Evolutionary conservation across 495 filamentous ascomycete genomes (phyloP).

Genomic region (Hypoxylon perforatum): DNA sequence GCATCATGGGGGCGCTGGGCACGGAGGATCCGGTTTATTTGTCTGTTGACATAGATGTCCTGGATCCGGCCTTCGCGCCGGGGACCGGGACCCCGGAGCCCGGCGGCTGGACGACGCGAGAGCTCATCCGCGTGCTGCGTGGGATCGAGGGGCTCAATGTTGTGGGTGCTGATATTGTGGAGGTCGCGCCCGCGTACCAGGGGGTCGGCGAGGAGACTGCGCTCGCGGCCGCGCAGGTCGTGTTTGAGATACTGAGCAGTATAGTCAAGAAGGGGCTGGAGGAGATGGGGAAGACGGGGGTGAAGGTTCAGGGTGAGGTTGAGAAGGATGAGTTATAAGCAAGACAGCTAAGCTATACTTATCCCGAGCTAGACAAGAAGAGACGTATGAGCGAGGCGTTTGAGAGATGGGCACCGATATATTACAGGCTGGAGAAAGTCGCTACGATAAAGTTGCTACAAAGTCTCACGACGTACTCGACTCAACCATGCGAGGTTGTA

Average conservation of each 20-base stretch:
- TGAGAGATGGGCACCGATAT: too few relatives aligned
- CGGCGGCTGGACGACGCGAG: conserved; percentile 78
- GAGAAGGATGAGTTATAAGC: conserved; percentile 51
- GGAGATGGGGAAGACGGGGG: conserved; percentile 52
- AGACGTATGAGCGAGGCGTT: too few relatives aligned
- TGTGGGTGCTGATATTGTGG: conserved; percentile 82
- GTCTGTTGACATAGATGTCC: conserved; percentile 79
- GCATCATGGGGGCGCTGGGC: conserved; percentile 68
- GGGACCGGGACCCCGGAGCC: conserved; percentile 81
- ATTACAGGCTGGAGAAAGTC: too few relatives aligned
- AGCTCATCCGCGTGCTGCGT: conserved; percentile 75
- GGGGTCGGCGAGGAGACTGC: conserved; percentile 85
- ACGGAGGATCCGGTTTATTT: conserved; percentile 74
- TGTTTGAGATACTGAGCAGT: conserved; percentile 83
- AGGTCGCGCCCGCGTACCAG: conserved; percentile 89
- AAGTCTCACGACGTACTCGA: too few relatives aligned
- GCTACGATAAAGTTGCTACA: too few relatives aligned
- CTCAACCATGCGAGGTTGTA: too few relatives aligned
- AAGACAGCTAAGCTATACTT: too few relatives aligned
- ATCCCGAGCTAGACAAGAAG: neutral
- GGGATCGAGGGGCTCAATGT: conserved; percentile 77
- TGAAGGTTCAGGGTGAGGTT: conserved; percentile 1
- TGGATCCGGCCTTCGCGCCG: conserved; percentile 77
- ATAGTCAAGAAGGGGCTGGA: conserved; percentile 72
- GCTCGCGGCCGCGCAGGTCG: conserved; percentile 82